Evolutionary conservation across 257 asterid species (phyloP).

Genomic region (Plectranthus barbatus): DNA sequence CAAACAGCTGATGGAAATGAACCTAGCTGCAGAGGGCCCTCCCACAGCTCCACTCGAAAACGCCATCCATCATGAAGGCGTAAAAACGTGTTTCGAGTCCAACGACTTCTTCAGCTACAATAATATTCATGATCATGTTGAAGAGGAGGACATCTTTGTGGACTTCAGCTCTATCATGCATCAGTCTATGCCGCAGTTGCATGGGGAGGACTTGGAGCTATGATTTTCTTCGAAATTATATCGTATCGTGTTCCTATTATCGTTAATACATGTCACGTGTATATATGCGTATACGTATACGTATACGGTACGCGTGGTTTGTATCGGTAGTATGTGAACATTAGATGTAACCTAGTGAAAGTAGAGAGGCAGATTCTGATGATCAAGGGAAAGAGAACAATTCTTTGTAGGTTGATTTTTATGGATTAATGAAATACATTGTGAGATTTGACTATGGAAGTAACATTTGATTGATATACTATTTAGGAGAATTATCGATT

Average conservation of each 20-base stretch:
- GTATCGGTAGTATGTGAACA: not conserved
- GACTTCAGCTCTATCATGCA: conserved; percentile 60
- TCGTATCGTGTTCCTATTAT: not conserved
- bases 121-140: conserved; percentile 6
- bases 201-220: conserved; percentile 15
- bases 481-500: too few species aligned
- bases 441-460: too few species aligned
- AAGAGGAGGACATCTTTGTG: conserved; percentile 47
- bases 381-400: not conserved
- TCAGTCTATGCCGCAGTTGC: conserved; percentile 37
- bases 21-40: conserved; percentile 40
- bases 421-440: not conserved
- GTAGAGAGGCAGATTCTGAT: not conserved
- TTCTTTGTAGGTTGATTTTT: conserved; percentile 21
- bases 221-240: not conserved
- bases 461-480: too few species aligned
- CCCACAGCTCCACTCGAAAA: conserved; percentile 7
- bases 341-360: too few species aligned
- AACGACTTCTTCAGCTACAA: conserved; percentile 28
- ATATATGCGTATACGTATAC: too few species aligned
- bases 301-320: not conserved
- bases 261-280: not conserved
- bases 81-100: conserved; percentile 31
- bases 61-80: conserved; percentile 30
- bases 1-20: conserved; percentile 82